Evolutionary conservation across 2,329 filamentous ascomycete species (phyloP).

Genomic region (Fusarium continuum): DNA sequence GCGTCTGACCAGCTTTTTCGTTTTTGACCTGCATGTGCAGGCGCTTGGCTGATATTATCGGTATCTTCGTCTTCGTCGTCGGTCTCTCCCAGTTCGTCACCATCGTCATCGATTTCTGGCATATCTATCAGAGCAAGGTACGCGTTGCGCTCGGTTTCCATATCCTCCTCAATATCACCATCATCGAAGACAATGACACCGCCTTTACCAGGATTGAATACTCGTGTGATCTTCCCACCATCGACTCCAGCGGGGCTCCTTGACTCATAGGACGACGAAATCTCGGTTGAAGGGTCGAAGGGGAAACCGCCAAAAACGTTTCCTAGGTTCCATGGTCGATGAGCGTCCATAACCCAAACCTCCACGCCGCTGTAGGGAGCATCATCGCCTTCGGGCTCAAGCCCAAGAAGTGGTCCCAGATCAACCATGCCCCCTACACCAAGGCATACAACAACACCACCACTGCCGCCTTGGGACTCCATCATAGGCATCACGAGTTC

Average conservation of each 20-base stretch:
- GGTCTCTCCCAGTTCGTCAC: constrained; percentile 67
- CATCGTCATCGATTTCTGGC: constrained; percentile 85
- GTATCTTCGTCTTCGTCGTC: constrained; percentile 62
- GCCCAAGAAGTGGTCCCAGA: constrained; percentile 79
- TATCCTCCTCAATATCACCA: constrained; percentile 89
- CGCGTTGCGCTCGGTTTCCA: constrained; percentile 78
- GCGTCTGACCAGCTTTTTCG: constrained; percentile 81
- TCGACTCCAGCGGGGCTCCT: constrained; percentile 72
- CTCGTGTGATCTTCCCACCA: constrained; percentile 74
- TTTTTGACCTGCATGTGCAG: constrained; percentile 67
- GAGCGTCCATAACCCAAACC: constrained; percentile 92
- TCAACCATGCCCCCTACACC: constrained; percentile 94
- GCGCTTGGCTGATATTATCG: constrained; percentile 47
- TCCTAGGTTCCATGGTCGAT: constrained; percentile 91
- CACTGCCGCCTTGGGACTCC: constrained; percentile 81
- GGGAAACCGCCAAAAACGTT: constrained; percentile 88
- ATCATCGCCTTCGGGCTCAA: constrained; percentile 71
- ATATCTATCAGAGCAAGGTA: constrained; percentile 89
- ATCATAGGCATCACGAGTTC: constrained; percentile 88
- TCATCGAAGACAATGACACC: constrained; percentile 96
- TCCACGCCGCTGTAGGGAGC: constrained; percentile 83
- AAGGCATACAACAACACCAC: constrained; percentile 89
- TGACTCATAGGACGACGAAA: constrained; percentile 56
- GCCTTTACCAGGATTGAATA: constrained; percentile 81
- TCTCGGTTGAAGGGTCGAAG: constrained; percentile 60